A percentile compares a stretch with the other conserved stretches of the same genome.
phyloP scores from a whole-genome alignment of 805 yeast species.

The Wickerhamiella kazuoi region DNA sequence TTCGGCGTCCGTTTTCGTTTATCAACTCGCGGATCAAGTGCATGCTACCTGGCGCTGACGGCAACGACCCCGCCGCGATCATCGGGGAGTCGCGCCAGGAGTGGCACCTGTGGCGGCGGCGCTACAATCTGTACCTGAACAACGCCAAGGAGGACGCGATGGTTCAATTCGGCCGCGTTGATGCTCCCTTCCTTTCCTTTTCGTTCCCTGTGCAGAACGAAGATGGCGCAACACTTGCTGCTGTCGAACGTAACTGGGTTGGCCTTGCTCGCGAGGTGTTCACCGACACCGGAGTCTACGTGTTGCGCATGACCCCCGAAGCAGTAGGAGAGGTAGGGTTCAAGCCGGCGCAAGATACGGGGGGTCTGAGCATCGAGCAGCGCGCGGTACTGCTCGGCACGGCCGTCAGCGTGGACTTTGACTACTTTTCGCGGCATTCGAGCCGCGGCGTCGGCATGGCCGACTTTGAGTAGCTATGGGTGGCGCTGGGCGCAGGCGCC shows the following conservation, averaged over 20 bases:
- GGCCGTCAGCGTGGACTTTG: constrained; percentile 87
- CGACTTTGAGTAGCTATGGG: not conserved
- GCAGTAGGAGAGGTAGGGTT: constrained; percentile 42
- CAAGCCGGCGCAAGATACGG: constrained; percentile 31
- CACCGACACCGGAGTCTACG: constrained; percentile 88
- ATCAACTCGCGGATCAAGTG: constrained; percentile 79
- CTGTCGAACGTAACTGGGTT: constrained; percentile 86
- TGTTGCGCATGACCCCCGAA: constrained; percentile 60
- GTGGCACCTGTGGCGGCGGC: constrained; percentile 90
- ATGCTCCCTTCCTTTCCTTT: constrained; percentile 73
- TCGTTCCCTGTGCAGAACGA: constrained; percentile 62
- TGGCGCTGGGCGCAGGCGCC: no score
- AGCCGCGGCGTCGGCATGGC: constrained; percentile 26
- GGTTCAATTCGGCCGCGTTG: constrained; percentile 72
- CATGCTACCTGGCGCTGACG: constrained; percentile 33
- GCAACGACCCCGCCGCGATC: constrained; percentile 28
- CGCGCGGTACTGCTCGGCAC: constrained; percentile 73
- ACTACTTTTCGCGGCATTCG: constrained; percentile 89
- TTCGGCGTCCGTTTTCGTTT: constrained; percentile 68
- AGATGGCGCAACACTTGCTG: constrained; percentile 40
- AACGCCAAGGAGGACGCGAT: constrained; percentile 27
- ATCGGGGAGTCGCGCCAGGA: constrained; percentile 81
- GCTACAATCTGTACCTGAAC: constrained; percentile 53
- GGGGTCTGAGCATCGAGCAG: constrained; percentile 49
- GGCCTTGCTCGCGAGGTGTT: constrained; percentile 85